Evolutionary conservation across 2,329 filamentous ascomycete species (phyloP), one percentile per base, ranked within the genome.

Genomic region (Mycosphaerella sp.): DNA sequence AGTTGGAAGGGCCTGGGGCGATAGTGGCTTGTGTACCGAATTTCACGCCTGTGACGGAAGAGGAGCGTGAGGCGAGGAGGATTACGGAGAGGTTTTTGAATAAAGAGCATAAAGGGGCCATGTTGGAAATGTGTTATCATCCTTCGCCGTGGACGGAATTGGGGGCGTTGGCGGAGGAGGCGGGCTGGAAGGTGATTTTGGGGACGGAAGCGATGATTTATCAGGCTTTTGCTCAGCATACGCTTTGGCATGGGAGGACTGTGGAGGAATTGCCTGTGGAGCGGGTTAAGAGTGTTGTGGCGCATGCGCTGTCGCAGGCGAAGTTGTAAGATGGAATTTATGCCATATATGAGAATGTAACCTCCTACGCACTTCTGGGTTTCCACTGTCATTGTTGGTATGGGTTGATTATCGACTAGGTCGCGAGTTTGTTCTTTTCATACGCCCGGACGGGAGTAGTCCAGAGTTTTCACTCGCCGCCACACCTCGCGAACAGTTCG

Each of bases 111-210:
- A 85, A 85, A 70, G 86, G 85, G 6, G 82, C 82, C 6, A 80
- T 91, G 53, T 69, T 91, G 56, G 87, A 91, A 70, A 91, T 92
- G 87, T 90, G 86, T 74, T 91, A 91, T 68, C 87, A 90, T 67
- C 87, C 87, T 0, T 69, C 77, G 2, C 84, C 85, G 0, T 84
- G 80, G 68, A 91, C 87, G 0, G 76, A 79, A 60, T 79, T 89
- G 46, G 82, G 80, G 1, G 78, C 76, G 42, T 63, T 89, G 41
- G 81, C 84, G 0, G 76, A 81, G 62, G 70, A 72, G 2, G 75
- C 76, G 8, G 84, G 84, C 0, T 90, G 87, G 87, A 79, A 84
- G 69, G 82, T 90, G 1, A 85, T 90, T 23, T 69, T 88, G 5
- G 87, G 87, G 0, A 89, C 86, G 0, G 87, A 90, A 73, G 84